phyloP scores from a whole-genome alignment of 2,329 filamentous ascomycete genomes.

The Venturia carpophila region DNA sequence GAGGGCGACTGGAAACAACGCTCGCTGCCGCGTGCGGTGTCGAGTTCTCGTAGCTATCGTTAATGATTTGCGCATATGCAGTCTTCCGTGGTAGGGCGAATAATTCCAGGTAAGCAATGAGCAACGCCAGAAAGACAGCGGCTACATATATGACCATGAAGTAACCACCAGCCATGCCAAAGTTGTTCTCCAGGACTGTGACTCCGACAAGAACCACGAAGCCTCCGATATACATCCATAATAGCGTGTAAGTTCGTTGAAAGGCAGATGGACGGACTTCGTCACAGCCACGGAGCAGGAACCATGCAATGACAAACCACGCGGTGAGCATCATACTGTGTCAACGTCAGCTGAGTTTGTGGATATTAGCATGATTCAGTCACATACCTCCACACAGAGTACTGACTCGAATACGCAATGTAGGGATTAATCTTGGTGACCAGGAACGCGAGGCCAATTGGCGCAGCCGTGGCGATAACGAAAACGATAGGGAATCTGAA shows the following conservation, averaged over 20 bases:
- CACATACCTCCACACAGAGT: constrained; percentile 62
- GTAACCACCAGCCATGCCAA: constrained; percentile 68
- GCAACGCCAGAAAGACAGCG: constrained; percentile 62
- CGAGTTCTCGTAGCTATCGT: constrained; percentile 10
- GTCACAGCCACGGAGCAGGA: constrained; percentile 68
- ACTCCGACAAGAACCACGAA: constrained; percentile 66
- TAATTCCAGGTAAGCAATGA: constrained; percentile 71
- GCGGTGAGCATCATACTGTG: constrained; percentile 68
- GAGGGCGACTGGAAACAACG: constrained; percentile 7
- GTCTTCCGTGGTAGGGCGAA: constrained; percentile 64
- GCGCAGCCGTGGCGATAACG: constrained; percentile 56
- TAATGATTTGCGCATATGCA: constrained; percentile 56
- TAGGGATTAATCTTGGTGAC: constrained; percentile 78
- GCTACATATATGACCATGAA: constrained; percentile 73
- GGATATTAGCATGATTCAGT: not conserved
- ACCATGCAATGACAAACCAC: constrained; percentile 77
- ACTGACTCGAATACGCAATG: constrained; percentile 84
- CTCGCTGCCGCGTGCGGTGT: constrained; percentile 20
- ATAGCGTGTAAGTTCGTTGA: constrained; percentile 68
- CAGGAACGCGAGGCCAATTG: constrained; percentile 65
- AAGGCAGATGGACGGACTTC: constrained; percentile 78
- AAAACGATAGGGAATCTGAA: constrained; percentile 77
- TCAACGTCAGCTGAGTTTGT: not conserved
- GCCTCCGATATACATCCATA: constrained; percentile 74
- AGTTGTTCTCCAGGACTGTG: constrained; percentile 68